Percentiles rank a stretch among this genome's conserved stretches.
phyloP scores from a whole-genome alignment of 495 filamentous ascomycete genomes.

The Penicillium riverlandense region DNA sequence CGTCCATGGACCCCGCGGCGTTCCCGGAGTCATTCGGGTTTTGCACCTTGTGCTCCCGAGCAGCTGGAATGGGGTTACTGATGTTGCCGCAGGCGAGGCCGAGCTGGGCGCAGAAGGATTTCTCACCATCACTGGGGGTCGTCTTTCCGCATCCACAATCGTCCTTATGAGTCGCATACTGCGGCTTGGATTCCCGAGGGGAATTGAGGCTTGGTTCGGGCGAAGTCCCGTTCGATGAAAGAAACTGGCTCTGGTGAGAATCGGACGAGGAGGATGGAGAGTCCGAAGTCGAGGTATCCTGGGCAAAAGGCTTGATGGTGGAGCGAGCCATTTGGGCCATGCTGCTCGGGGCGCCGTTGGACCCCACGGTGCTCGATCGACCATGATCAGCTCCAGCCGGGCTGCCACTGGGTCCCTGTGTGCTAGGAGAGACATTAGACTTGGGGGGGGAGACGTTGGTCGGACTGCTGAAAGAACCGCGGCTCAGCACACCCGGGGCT shows the following conservation, averaged over 20 bases:
- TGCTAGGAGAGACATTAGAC: conserved; percentile 5
- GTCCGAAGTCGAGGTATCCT: conserved; percentile 41
- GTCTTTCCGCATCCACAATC: conserved; percentile 18
- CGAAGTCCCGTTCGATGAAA: conserved; percentile 84
- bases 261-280: conserved; percentile 51
- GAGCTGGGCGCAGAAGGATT: conserved; percentile 61
- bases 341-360: conserved; percentile 7
- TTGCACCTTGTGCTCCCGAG: conserved; percentile 20
- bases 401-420: neutral
- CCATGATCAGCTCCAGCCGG: neutral
- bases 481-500: conserved; percentile 28
- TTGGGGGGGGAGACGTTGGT: conserved; percentile 1
- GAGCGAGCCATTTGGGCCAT: conserved; percentile 8
- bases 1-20: conserved; percentile 10
- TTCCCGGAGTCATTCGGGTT: conserved; percentile 22
- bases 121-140: conserved; percentile 45
- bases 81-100: conserved; percentile 67
- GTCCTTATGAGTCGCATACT: conserved; percentile 31
- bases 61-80: conserved; percentile 57
- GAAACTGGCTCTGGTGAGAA: conserved; percentile 51
- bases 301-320: conserved; percentile 17
- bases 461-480: conserved; percentile 13
- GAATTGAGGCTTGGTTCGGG: conserved; percentile 59
- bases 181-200: conserved; percentile 50
- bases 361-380: conserved; percentile 1